Evolutionary conservation across 352 stramenopile genomes (phyloP).

Genomic region (Elongisporangium anandrum): DNA sequence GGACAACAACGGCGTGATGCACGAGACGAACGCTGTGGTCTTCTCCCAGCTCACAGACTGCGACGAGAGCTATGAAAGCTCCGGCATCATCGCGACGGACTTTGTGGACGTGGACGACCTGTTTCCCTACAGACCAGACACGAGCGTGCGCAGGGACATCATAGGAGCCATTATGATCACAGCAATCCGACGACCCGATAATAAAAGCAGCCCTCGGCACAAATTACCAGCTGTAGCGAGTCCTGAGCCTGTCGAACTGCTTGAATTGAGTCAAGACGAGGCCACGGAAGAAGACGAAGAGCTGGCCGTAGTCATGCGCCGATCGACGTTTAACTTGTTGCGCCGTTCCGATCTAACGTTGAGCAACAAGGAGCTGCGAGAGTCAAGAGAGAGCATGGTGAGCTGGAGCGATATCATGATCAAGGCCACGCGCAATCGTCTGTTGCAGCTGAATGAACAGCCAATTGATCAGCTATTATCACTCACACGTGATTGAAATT

Average conservation of each 20-base stretch:
- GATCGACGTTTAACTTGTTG: slow-evolving; percentile 25
- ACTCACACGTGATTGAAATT: too few species aligned
- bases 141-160: slow-evolving; percentile 45
- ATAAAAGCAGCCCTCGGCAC: too few species aligned
- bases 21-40: slow-evolving; percentile 47
- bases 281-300: slow-evolving; percentile 12
- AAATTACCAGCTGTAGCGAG: neutral
- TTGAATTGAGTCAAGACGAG: neutral
- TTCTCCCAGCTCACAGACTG: slow-evolving; percentile 35
- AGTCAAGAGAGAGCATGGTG: slow-evolving; percentile 5
- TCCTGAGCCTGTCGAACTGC: neutral
- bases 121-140: slow-evolving; percentile 34
- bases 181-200: neutral
- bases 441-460: neutral
- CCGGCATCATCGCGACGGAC: slow-evolving; percentile 34
- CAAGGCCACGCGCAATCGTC: neutral
- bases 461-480: too few species aligned
- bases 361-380: slow-evolving; percentile 4
- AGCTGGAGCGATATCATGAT: neutral
- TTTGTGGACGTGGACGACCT: slow-evolving; percentile 49
- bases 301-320: slow-evolving; percentile 26
- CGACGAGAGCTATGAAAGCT: slow-evolving; percentile 11
- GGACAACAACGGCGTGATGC: slow-evolving; percentile 27
- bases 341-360: slow-evolving; percentile 23
- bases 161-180: slow-evolving; percentile 39